These are phyloP conservation scores for Pythium vanterpoolii DNA, from an alignment of 352 stramenopile genomes.

Conservation along the genomic window DNA sequence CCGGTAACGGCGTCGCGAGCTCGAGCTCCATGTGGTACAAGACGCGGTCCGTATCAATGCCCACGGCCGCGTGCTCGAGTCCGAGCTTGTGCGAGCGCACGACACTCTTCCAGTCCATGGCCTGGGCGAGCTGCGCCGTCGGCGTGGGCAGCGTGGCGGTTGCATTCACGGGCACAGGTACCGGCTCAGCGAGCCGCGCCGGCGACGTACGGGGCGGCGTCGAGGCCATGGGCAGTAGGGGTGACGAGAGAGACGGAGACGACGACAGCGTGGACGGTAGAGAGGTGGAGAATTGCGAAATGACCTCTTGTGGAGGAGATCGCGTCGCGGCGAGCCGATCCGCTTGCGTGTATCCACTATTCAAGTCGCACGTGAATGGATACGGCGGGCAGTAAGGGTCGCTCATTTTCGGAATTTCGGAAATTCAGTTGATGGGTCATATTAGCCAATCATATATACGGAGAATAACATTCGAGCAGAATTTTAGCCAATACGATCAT, in stretches of 20 bases:
- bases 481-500: no score
- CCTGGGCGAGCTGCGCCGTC: conserved; percentile 18
- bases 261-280: conserved; percentile 5
- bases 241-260: not conserved
- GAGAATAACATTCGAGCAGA: no score
- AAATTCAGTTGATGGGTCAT: no score
- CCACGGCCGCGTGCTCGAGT: conserved; percentile 48
- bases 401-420: no score
- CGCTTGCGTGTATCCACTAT: no score
- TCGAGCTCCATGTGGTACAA: conserved; percentile 51
- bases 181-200: conserved; percentile 3
- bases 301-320: no score
- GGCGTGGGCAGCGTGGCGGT: not conserved
- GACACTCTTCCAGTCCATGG: conserved; percentile 43
- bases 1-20: conserved; percentile 36
- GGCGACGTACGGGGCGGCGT: conserved; percentile 1
- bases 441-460: no score
- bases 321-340: no score
- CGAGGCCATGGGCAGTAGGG: conserved; percentile 9
- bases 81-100: conserved; percentile 42
- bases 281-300: no score
- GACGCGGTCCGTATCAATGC: conserved; percentile 48
- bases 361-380: no score
- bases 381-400: no score
- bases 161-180: not conserved